These are phyloP conservation scores for Coniochaeta prunicola DNA, from an alignment of 2,329 filamentous ascomycete genomes.

Conservation along the genomic window DNA sequence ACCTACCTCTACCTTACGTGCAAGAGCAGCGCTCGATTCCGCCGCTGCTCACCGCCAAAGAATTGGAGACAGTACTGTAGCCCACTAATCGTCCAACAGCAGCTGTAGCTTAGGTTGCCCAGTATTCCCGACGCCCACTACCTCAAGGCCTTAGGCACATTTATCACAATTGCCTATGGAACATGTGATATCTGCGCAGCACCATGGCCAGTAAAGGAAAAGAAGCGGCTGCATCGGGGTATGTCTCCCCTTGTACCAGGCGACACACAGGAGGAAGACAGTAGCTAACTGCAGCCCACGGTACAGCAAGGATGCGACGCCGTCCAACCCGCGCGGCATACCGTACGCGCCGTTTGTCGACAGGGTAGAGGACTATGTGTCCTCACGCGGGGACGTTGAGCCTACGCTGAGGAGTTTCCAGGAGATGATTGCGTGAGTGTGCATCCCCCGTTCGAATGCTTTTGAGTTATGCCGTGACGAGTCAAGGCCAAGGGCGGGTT, in stretches of 20 bases:
- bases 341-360: constrained; percentile 81
- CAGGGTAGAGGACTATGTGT: constrained; percentile 81
- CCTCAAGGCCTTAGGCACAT: neutral
- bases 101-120: neutral
- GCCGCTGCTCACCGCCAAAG: neutral
- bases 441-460: no score
- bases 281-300: neutral
- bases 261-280: neutral
- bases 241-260: constrained; percentile 7
- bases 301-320: constrained; percentile 39
- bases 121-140: neutral
- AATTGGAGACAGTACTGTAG: neutral
- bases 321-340: constrained; percentile 76
- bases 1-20: no score
- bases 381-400: constrained; percentile 72
- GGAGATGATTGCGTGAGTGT: constrained; percentile 81
- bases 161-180: neutral
- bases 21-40: neutral
- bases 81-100: neutral
- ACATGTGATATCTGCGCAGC: neutral
- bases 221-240: constrained; percentile 25
- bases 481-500: no score
- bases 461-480: no score
- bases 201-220: constrained; percentile 36
- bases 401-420: constrained; percentile 75